phyloP scores from a whole-genome alignment of 345 rosid genomes.

The Microcos paniculata region DNA sequence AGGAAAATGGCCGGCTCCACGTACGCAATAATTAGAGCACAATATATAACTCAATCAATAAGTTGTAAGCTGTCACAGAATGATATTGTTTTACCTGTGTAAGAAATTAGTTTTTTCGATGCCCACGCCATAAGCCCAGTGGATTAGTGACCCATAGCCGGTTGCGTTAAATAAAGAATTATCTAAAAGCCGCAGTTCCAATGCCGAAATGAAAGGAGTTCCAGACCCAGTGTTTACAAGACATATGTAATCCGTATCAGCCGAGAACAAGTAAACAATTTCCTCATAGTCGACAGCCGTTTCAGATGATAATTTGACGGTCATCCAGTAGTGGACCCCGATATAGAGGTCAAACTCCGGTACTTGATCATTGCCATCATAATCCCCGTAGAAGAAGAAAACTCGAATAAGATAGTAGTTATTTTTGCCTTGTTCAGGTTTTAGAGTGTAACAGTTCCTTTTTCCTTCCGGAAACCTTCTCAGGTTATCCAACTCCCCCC shows the following conservation, averaged over 20 bases:
- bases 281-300: accelerated
- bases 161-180: neutral
- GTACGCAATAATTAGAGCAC: too few species aligned
- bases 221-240: conserved; percentile 27
- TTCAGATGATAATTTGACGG: accelerated
- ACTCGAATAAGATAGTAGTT: conserved; percentile 13
- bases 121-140: neutral
- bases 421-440: conserved; percentile 14
- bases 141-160: neutral
- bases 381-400: conserved; percentile 24
- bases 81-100: too few species aligned
- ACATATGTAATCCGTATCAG: conserved; percentile 19
- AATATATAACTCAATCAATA: too few species aligned
- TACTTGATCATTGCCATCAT: neutral
- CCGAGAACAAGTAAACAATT: neutral
- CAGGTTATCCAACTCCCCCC: neutral
- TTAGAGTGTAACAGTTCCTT: conserved; percentile 27
- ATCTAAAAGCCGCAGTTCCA: conserved; percentile 25
- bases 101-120: too few species aligned
- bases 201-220: conserved; percentile 23
- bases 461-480: conserved; percentile 20
- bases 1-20: too few species aligned
- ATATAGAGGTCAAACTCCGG: conserved; percentile 27
- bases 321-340: conserved; percentile 14
- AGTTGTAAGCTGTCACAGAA: too few species aligned